These are phyloP conservation scores for Phragmites australis DNA, from an alignment of 176 grass and related monocot species.

Conservation along the genomic window DNA sequence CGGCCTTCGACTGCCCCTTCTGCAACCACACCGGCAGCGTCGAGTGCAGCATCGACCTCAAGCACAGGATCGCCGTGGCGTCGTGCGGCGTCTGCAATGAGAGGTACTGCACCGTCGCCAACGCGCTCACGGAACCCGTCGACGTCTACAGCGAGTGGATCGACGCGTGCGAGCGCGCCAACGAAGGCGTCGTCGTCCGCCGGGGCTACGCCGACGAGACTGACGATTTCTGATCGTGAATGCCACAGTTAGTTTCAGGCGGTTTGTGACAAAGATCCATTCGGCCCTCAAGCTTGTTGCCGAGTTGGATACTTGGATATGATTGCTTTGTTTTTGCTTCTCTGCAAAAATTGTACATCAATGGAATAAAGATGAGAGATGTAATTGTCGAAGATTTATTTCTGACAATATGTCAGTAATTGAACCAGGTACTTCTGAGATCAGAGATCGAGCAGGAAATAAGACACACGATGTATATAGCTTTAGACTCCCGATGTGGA, in stretches of 20 bases:
- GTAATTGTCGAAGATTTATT: too few relatives aligned
- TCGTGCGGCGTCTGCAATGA: conserved; percentile 9
- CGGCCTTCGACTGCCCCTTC: conserved; percentile 36
- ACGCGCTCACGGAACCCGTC: conserved; percentile 49
- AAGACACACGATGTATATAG: too few relatives aligned
- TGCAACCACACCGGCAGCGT: conserved; percentile 30
- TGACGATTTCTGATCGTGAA: neutral
- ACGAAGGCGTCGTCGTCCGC: neutral
- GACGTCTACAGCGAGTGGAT: conserved; percentile 48
- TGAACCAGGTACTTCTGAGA: too few relatives aligned
- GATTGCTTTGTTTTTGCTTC: too few relatives aligned
- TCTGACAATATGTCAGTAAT: too few relatives aligned
- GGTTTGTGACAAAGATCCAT: neutral
- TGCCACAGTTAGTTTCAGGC: neutral
- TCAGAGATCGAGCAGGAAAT: too few relatives aligned
- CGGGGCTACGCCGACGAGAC: neutral
- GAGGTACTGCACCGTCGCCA: conserved; percentile 18
- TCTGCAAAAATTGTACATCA: too few relatives aligned
- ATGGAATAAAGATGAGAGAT: too few relatives aligned
- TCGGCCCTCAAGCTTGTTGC: too few relatives aligned
- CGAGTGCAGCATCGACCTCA: conserved; percentile 36
- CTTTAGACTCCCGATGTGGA: too few relatives aligned
- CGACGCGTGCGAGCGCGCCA: conserved; percentile 32
- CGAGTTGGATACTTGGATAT: too few relatives aligned
- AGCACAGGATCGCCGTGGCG: conserved; percentile 13